Conservation (phyloP, 352 stramenopile species). For the Phytophthora tubulina region DNA sequence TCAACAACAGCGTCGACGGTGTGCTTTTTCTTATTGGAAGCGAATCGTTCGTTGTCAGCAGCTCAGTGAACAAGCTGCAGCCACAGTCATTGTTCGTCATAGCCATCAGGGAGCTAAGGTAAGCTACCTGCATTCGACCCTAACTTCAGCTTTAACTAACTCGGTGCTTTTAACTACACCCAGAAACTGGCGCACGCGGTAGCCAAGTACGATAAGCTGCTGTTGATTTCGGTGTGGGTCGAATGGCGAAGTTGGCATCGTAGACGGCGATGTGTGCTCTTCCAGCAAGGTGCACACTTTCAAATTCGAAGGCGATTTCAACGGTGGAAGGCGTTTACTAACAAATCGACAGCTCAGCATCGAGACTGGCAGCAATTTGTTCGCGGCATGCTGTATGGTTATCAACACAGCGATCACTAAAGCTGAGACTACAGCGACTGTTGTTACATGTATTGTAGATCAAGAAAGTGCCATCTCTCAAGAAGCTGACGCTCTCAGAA, state of each 20-base stretch:
- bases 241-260: constrained; percentile 29
- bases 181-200: constrained; percentile 19
- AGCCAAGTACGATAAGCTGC: constrained; percentile 7
- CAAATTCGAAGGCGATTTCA: constrained; percentile 19
- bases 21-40: constrained; percentile 25
- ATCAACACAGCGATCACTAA: background rate
- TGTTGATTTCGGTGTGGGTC: constrained; percentile 28
- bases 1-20: constrained; percentile 17
- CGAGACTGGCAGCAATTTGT: constrained; percentile 4
- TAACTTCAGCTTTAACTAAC: constrained; percentile 5
- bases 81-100: constrained; percentile 18
- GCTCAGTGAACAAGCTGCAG: constrained; percentile 27
- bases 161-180: background rate
- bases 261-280: constrained; percentile 12
- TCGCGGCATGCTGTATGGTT: constrained; percentile 18
- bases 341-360: constrained; percentile 11
- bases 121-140: background rate
- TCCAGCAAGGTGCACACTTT: constrained; percentile 18
- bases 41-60: constrained; percentile 16
- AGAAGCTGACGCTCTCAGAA: background rate
- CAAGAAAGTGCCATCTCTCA: background rate
- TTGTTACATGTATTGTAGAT: background rate
- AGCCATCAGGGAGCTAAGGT: constrained; percentile 20
- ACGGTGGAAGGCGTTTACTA: constrained; percentile 19
- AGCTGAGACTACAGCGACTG: background rate